Evolutionary conservation across 805 yeast genomes (phyloP).

Genomic region (Cyberlindnera veronae): DNA sequence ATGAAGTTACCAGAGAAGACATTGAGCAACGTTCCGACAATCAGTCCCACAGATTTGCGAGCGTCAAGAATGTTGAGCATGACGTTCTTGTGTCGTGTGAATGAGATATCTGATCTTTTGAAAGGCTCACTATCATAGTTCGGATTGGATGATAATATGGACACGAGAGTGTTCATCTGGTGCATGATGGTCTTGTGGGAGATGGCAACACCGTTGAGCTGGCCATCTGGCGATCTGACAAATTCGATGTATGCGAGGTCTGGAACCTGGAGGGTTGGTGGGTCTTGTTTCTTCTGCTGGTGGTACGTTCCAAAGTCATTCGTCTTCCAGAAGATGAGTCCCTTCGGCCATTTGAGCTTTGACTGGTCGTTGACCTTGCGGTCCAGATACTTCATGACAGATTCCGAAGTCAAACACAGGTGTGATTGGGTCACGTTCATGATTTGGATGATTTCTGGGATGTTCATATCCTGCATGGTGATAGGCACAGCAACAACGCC

Average conservation of each 20-base stretch:
- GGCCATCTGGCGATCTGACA: conserved; percentile 86
- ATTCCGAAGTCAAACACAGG: conserved; percentile 75
- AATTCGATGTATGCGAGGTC: conserved; percentile 93
- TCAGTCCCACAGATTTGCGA: conserved; percentile 80
- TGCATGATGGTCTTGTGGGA: conserved; percentile 85
- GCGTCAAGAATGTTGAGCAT: conserved; percentile 65
- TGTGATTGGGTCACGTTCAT: conserved; percentile 73
- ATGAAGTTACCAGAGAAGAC: conserved; percentile 81
- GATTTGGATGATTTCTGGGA: conserved; percentile 67
- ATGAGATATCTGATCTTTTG: conserved; percentile 50
- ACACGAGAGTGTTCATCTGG: conserved; percentile 76
- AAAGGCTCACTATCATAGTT: conserved; percentile 41
- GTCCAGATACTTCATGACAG: conserved; percentile 72
- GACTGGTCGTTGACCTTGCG: conserved; percentile 45
- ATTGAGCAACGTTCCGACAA: conserved; percentile 75
- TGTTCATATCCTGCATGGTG: conserved; percentile 65
- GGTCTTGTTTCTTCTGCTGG: conserved; percentile 52
- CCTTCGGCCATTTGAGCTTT: conserved; percentile 66
- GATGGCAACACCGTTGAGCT: conserved; percentile 87
- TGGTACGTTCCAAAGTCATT: conserved; percentile 79
- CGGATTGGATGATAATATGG: conserved; percentile 65
- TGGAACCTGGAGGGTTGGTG: conserved; percentile 67
- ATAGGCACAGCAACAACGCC: conserved; percentile 95
- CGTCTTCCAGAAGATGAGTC: conserved; percentile 75
- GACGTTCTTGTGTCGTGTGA: conserved; percentile 46